Evolutionary conservation across 202 grass and related monocot genomes (phyloP).

Genomic region (Musa balbisiana): DNA sequence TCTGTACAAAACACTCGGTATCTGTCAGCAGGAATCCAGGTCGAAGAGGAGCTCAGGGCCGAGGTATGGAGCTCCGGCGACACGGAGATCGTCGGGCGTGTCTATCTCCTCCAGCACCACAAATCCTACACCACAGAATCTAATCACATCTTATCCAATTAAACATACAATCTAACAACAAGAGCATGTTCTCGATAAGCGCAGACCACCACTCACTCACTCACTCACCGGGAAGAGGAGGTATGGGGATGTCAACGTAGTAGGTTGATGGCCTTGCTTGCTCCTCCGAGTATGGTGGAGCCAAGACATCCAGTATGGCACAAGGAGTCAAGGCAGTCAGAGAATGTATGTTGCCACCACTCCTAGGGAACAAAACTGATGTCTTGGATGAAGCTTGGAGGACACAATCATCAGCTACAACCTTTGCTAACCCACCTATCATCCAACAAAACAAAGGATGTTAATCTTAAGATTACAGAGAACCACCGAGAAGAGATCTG

Average conservation of each 20-base stretch:
- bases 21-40: background rate
- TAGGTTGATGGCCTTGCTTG: constrained; percentile 19
- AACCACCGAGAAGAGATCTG: no score
- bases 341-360: constrained; percentile 23
- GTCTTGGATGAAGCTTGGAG: constrained; percentile 7
- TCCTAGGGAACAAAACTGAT: constrained; percentile 16
- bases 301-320: constrained; percentile 23
- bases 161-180: no score
- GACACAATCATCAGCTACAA: background rate
- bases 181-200: background rate
- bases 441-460: background rate
- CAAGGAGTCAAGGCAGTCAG: constrained; percentile 19
- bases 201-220: no score
- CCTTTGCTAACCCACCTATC: constrained; percentile 9
- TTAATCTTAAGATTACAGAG: no score
- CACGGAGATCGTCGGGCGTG: constrained; percentile 9
- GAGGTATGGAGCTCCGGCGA: constrained; percentile 8
- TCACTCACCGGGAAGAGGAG: constrained; percentile 13
- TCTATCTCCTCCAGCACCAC: constrained; percentile 6
- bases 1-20: no score
- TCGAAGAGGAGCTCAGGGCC: constrained; percentile 14
- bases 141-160: no score
- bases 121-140: constrained; percentile 1
- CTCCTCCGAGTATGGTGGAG: constrained; percentile 22
- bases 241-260: background rate